Evolutionary conservation across 2,329 filamentous ascomycete genomes (phyloP).

Genomic region (Penicillium sp.): DNA sequence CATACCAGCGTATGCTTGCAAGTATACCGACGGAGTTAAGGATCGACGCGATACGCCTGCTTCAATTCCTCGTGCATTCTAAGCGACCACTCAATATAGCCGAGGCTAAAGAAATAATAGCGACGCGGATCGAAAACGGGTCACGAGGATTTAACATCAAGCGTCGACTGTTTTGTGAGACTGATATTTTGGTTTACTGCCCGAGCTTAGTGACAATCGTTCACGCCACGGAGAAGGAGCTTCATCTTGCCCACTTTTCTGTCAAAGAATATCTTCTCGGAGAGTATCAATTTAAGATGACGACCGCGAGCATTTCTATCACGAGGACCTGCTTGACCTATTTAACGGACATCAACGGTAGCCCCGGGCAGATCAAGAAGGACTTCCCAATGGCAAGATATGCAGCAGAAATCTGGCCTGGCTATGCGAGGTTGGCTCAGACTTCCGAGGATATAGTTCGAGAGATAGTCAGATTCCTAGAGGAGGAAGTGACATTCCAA

Average conservation of each 20-base stretch:
- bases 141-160: too few relatives aligned
- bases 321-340: constrained; percentile 18
- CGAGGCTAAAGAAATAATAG: too few relatives aligned
- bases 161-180: constrained; percentile 12
- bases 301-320: constrained; percentile 13
- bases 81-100: too few relatives aligned
- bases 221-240: constrained; percentile 8
- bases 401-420: background rate
- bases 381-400: background rate
- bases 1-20: too few relatives aligned
- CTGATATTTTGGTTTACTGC: constrained; percentile 17
- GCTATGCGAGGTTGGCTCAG: constrained; percentile 15
- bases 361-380: background rate
- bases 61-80: too few relatives aligned
- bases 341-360: constrained; percentile 13
- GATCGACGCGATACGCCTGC: too few relatives aligned
- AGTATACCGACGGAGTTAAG: too few relatives aligned
- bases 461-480: background rate
- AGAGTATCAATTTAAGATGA: background rate
- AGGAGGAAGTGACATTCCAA: background rate
- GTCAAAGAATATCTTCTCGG: background rate
- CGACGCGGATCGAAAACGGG: too few relatives aligned
- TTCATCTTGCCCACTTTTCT: constrained; percentile 20
- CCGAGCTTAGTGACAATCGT: constrained; percentile 14
- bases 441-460: constrained; percentile 8